phyloP scores from a whole-genome alignment of 257 asterid genomes.

The Nicotiana knightiana region DNA sequence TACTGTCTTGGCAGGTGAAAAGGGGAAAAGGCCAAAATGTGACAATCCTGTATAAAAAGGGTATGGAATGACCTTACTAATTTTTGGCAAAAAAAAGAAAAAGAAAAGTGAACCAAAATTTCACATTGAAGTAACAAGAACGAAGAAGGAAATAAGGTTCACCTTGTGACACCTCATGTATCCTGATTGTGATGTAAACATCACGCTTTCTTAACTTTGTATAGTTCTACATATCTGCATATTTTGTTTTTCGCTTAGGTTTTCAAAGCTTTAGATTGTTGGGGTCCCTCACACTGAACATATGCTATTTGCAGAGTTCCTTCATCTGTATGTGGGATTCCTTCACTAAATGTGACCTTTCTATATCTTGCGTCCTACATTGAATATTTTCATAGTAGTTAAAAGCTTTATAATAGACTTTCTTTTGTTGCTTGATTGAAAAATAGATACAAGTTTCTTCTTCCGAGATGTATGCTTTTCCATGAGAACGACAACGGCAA shows the following conservation, averaged over 20 bases:
- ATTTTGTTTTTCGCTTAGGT: not conserved
- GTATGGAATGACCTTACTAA: constrained; percentile 4
- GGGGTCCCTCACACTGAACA: not conserved
- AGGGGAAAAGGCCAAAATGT: not conserved
- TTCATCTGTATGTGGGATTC: not conserved
- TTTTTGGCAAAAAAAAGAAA: too few species aligned
- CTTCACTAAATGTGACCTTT: not conserved
- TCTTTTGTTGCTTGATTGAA: not conserved
- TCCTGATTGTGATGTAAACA: not conserved
- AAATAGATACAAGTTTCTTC: not conserved
- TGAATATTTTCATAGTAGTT: not conserved
- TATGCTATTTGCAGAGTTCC: not conserved
- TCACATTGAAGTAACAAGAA: not conserved
- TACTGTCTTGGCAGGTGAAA: not conserved
- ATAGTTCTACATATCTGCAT: not conserved
- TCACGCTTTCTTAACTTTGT: not conserved
- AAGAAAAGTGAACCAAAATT: not conserved
- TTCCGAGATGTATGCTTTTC: not conserved
- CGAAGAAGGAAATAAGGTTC: not conserved
- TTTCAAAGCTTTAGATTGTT: not conserved
- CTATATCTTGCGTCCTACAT: not conserved
- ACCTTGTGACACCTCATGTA: not conserved
- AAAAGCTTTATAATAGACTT: not conserved
- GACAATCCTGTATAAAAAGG: not conserved
- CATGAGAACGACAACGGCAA: not conserved